These are phyloP conservation scores for Diaporthe vexans DNA, from an alignment of 2,329 filamentous ascomycete genomes.

Conservation along the genomic window DNA sequence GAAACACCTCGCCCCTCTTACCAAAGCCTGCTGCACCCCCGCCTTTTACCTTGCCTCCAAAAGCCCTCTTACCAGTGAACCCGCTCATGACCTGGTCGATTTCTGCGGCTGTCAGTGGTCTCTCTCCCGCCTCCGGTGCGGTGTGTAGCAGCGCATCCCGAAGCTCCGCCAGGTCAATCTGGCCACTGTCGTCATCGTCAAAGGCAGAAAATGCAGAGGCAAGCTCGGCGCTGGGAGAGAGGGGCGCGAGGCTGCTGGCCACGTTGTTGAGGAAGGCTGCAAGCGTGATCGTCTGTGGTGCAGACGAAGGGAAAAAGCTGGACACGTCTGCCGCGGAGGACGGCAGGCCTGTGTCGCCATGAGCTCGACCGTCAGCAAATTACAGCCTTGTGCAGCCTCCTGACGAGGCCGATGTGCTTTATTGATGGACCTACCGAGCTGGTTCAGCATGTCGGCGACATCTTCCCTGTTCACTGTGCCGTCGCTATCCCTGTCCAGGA, in stretches of 20 bases:
- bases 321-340: constrained; percentile 79
- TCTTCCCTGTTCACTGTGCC: constrained; percentile 86
- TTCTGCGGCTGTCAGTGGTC: constrained; percentile 76
- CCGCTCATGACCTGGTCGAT: constrained; percentile 90
- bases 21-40: constrained; percentile 65
- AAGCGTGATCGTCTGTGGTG: constrained; percentile 80
- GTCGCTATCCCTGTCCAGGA: constrained; percentile 90
- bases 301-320: constrained; percentile 83
- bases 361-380: not conserved
- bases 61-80: constrained; percentile 86
- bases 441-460: constrained; percentile 87
- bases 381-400: constrained; percentile 30
- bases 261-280: constrained; percentile 89
- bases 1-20: constrained; percentile 89
- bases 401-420: not conserved
- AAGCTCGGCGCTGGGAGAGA: constrained; percentile 85
- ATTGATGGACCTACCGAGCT: constrained; percentile 72
- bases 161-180: constrained; percentile 87
- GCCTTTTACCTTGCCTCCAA: constrained; percentile 76
- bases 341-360: constrained; percentile 73
- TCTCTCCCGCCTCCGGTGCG: constrained; percentile 79
- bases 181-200: constrained; percentile 94
- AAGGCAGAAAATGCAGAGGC: constrained; percentile 94
- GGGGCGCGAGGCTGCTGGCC: constrained; percentile 77
- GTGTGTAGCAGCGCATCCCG: constrained; percentile 87